Evolutionary conservation across 2,329 filamentous ascomycete genomes (phyloP).

Genomic region (Emydomyces testavorans): DNA sequence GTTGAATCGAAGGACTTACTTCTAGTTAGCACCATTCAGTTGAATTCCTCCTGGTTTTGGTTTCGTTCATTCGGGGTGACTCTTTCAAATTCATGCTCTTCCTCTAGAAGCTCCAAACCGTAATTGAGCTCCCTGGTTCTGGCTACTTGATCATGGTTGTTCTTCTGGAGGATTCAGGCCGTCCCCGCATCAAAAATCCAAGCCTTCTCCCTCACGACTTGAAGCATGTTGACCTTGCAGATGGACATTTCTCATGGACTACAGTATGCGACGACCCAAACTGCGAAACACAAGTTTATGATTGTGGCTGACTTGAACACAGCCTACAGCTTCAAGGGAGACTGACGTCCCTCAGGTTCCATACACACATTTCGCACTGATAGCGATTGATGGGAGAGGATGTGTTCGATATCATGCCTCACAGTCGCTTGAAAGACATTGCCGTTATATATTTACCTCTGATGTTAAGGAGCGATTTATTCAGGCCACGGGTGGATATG

Average conservation of each 20-base stretch:
- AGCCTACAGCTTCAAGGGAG: constrained; percentile 1
- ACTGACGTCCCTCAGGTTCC: constrained; percentile 1
- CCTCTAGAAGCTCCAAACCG: too few relatives aligned
- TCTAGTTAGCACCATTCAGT: background rate
- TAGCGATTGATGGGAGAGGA: constrained; percentile 14
- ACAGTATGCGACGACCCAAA: background rate
- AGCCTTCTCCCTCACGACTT: background rate
- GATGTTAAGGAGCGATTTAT: constrained; percentile 13
- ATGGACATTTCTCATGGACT: constrained; percentile 4
- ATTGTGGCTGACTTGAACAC: constrained; percentile 1
- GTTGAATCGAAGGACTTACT: background rate
- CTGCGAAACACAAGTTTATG: background rate
- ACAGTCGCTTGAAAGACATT: constrained; percentile 11
- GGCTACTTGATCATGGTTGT: background rate
- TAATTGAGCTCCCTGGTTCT: background rate
- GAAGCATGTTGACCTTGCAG: background rate
- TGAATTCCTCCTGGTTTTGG: background rate
- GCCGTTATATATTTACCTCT: constrained; percentile 11
- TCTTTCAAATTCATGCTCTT: background rate
- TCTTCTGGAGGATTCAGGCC: background rate
- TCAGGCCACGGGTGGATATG: constrained; percentile 6
- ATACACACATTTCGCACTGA: constrained; percentile 13
- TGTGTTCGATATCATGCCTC: constrained; percentile 13
- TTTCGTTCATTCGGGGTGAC: background rate
- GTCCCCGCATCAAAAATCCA: background rate